Conservation (phyloP, 1,284 basidiomycete genomes). For the Rhodotorula sp. region DNA sequence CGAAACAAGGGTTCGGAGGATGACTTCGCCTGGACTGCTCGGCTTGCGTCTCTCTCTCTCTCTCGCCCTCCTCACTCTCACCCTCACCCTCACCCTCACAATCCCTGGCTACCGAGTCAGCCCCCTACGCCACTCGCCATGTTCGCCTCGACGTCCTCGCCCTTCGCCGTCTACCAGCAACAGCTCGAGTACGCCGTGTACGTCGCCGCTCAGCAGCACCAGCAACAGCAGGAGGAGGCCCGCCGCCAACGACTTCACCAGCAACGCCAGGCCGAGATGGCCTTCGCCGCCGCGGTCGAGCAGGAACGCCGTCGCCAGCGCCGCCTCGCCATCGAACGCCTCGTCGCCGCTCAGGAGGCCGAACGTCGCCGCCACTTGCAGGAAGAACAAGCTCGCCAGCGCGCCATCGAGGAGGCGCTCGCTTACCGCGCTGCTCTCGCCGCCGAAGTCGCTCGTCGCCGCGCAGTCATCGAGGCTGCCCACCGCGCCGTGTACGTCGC, state of each 20-base stretch:
- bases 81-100: too few relatives aligned
- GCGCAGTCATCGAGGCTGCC: not conserved
- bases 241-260: not conserved
- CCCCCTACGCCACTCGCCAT: not conserved
- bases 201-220: conserved; percentile 1
- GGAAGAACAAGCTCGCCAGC: not conserved
- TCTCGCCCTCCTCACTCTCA: not conserved
- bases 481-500: not conserved
- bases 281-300: not conserved
- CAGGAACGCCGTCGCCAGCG: not conserved
- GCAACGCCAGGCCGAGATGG: not conserved
- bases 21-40: not conserved
- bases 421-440: conserved; percentile 2
- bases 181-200: conserved; percentile 2
- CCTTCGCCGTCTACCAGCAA: not conserved
- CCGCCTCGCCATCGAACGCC: conserved; percentile 4
- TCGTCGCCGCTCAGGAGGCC: not conserved
- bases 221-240: conserved; percentile 7
- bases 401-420: not conserved
- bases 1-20: too few relatives aligned
- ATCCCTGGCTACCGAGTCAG: not conserved
- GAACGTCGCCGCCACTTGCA: conserved; percentile 8
- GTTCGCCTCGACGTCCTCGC: conserved; percentile 1
- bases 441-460: conserved; percentile 1
- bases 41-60: not conserved